Percentiles rank a stretch among this genome's conserved stretches.
Conservation (phyloP, 768 basidiomycete genomes). For the Gymnopilus junonius region DNA sequence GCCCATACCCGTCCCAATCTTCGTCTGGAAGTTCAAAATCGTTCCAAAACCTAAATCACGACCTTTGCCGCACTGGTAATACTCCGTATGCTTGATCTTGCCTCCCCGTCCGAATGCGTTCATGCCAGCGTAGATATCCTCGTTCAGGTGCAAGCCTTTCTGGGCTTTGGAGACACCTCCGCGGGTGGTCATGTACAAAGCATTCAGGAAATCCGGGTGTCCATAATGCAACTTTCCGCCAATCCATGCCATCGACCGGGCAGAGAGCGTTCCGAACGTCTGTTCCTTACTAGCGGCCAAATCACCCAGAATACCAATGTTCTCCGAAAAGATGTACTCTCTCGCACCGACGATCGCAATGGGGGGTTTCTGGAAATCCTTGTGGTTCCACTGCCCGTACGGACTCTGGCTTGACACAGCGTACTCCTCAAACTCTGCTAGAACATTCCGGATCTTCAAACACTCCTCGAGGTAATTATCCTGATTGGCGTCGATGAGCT, state of each 20-base stretch:
- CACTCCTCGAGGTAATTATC: constrained; percentile 99
- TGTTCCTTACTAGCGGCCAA: constrained; percentile 99
- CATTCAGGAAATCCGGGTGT: constrained; percentile 99
- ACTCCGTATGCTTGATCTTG: constrained; percentile 98
- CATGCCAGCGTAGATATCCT: constrained; percentile 99
- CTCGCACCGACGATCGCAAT: constrained; percentile 98
- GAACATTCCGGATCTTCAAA: constrained; percentile 98
- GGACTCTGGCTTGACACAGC: constrained; percentile 84
- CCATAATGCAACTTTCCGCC: constrained; percentile 99
- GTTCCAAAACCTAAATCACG: constrained; percentile 99
- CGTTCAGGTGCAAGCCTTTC: constrained; percentile 98
- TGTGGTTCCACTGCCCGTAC: constrained; percentile 87
- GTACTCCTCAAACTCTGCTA: constrained; percentile 97
- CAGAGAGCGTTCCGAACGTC: constrained; percentile 98
- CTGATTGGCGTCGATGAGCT: constrained; percentile 99
- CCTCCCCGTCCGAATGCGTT: constrained; percentile 96
- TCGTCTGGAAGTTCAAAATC: constrained; percentile 99
- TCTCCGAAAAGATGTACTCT: constrained; percentile 99
- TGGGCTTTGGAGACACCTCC: constrained; percentile 99
- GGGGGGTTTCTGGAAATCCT: constrained; percentile 86
- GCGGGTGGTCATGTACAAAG: constrained; percentile 96
- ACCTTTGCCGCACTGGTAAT: constrained; percentile 99
- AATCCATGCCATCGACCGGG: constrained; percentile 94
- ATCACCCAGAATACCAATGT: constrained; percentile 98
- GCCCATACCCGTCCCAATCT: constrained; percentile 99